Evolutionary conservation across 164 flowering plant species (phyloP).

Genomic region (Nymphaea colorata): DNA sequence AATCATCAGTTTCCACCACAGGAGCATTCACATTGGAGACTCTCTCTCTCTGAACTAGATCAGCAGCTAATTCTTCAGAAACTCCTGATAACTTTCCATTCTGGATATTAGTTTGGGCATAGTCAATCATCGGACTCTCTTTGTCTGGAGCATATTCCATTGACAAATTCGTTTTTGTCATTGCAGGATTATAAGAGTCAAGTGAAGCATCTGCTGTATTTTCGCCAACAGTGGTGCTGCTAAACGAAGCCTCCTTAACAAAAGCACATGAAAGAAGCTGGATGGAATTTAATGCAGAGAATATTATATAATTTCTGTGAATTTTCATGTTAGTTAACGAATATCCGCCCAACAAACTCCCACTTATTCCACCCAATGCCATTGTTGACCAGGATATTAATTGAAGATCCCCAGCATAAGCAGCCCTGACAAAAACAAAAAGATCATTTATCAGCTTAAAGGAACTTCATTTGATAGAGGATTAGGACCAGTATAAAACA

Average conservation of each 20-base stretch:
- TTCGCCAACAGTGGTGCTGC: neutral
- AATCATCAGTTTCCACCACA: constrained; percentile 14
- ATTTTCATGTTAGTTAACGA: constrained; percentile 48
- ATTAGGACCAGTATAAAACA: neutral
- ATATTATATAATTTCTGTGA: constrained; percentile 60
- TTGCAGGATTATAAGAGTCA: neutral
- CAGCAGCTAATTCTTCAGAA: neutral
- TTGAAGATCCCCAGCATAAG: constrained; percentile 93
- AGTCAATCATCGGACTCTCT: neutral
- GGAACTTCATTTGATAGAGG: neutral
- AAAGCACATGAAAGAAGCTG: constrained; percentile 77
- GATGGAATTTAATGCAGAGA: constrained; percentile 53
- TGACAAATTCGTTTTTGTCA: neutral
- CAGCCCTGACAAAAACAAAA: constrained; percentile 35
- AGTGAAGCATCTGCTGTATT: neutral
- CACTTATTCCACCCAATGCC: constrained; percentile 91
- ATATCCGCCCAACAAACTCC: constrained; percentile 85
- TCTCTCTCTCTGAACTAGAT: neutral
- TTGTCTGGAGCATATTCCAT: neutral
- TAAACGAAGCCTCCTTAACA: constrained; percentile 42
- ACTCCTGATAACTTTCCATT: neutral
- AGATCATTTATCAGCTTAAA: neutral
- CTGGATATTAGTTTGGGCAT: neutral
- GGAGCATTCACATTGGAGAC: constrained; percentile 21
- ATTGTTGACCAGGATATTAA: constrained; percentile 82